Conservation (phyloP, 306 rosid species). For the Cicer arietinum region DNA sequence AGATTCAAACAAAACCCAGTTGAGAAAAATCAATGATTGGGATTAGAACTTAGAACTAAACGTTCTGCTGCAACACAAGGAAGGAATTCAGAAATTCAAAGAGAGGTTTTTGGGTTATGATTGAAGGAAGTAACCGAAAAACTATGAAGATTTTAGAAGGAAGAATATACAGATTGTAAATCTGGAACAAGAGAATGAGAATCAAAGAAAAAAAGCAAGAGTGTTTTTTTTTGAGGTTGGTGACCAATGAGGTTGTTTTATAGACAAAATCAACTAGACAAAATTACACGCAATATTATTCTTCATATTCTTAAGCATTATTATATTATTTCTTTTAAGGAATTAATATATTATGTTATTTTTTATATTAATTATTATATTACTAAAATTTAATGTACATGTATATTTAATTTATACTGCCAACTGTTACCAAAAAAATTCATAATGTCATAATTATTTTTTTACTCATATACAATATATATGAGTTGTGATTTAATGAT, state of each 20-base stretch:
- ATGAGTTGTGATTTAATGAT: too few species aligned
- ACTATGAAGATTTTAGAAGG: neutral
- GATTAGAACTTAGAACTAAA: constrained; percentile 35
- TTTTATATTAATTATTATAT: too few species aligned
- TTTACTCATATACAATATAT: too few species aligned
- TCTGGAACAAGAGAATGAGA: constrained; percentile 22
- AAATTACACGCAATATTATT: constrained; percentile 38
- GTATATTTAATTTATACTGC: too few species aligned
- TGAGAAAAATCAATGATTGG: constrained; percentile 34
- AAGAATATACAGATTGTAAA: neutral
- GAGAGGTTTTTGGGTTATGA: neutral
- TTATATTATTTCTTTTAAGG: too few species aligned
- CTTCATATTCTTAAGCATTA: too few species aligned
- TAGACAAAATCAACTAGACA: constrained; percentile 39
- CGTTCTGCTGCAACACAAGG: constrained; percentile 16
- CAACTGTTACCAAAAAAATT: too few species aligned
- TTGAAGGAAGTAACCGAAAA: neutral
- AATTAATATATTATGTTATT: too few species aligned
- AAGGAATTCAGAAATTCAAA: constrained; percentile 19
- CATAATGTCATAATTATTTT: too few species aligned
- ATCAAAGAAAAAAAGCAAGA: constrained; percentile 5
- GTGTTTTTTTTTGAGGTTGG: constrained; percentile 3
- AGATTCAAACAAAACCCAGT: constrained; percentile 41
- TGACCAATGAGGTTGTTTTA: constrained; percentile 40
- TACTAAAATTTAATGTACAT: too few species aligned